Evolutionary conservation across 345 rosid genomes (phyloP), one percentile per base, ranked within the genome.

Genomic region (thale cress (Arabidopsis thaliana)): DNA sequence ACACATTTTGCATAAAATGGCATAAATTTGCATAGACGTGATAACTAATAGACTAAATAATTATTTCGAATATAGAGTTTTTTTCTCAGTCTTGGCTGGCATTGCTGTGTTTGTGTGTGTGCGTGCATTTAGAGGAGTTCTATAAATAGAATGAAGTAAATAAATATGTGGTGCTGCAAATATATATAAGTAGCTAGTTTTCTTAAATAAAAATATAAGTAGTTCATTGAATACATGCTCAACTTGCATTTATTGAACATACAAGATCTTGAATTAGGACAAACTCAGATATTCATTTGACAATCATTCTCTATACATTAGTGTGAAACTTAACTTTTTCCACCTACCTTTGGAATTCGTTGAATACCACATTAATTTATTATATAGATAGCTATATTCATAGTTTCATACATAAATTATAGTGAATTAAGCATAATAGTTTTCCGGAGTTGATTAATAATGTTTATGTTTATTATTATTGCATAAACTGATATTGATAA

Each of bases 201-300:
- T 52, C 4, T 49, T 49, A 49, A 59, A 64, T 25, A 61, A 65
- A n/a, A 36, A 71, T 40, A 28, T 59, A 65, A 38, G 72, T 16
- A 37, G 53, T 64, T 57, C 76, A 70, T 48, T 77, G 77, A 77
- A 71, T 75, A 84, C 63, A 84, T 86, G 77, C 85, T 78, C 69
- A 61, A 59, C 74, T 72, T 78, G 89, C 89, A 89, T 89, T 89
- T 87, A 84, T 81, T 84, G 83, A 80, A 71, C 80, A 36, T 22
- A 67, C 80, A 72, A 77, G 69, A 78, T 78, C 68, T 72, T 72
- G 25, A 72, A 66, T 9, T 72, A 71, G 62, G 62, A 59, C 41
- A 57, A 52, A 55, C 38, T 65, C 81, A 58, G 41, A 65, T 72
- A 73, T 73, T 77, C 78, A 80, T 79, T 84, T 82, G 64, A 78